phyloP scores from a whole-genome alignment of 2,329 filamentous ascomycete species.

The Trichophyton schoenleinii region DNA sequence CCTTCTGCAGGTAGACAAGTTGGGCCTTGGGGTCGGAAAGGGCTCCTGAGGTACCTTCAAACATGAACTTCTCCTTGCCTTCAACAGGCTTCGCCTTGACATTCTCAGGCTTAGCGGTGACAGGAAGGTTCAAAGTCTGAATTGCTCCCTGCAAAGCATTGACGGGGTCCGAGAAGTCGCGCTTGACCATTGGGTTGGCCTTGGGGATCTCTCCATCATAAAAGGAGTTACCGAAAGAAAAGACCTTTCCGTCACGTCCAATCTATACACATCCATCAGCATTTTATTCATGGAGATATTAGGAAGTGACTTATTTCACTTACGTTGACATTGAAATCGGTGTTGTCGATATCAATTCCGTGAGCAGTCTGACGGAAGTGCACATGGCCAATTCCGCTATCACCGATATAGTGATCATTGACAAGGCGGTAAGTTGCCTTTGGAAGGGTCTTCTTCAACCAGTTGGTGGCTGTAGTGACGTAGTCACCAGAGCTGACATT shows the following conservation, averaged over 20 bases:
- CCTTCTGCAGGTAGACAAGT: conserved; percentile 11
- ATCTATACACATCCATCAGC: neutral
- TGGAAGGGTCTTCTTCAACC: conserved; percentile 7
- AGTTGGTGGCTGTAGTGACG: conserved; percentile 7
- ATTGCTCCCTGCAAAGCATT: conserved; percentile 6
- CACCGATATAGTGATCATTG: conserved; percentile 10
- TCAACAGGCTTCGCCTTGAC: conserved; percentile 6
- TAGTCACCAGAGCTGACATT: conserved; percentile 1
- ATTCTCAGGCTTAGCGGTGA: conserved; percentile 2
- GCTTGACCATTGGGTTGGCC: conserved; percentile 6
- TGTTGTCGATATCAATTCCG: conserved; percentile 11
- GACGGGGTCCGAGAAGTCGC: conserved; percentile 10
- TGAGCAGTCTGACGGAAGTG: conserved; percentile 11
- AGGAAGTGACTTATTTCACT: neutral
- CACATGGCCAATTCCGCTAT: conserved; percentile 10
- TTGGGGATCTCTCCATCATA: conserved; percentile 9
- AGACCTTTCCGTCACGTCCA: conserved; percentile 10
- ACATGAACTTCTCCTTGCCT: conserved; percentile 5
- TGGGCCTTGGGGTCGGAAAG: conserved; percentile 9
- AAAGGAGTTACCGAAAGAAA: conserved; percentile 11
- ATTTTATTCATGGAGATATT: neutral
- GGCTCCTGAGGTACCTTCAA: conserved; percentile 11
- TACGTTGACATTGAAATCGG: conserved; percentile 13
- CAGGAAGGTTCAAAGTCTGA: conserved; percentile 6
- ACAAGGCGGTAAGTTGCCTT: conserved; percentile 8